phyloP scores from a whole-genome alignment of 805 yeast species.

The Yamadazyma akitaensis region DNA sequence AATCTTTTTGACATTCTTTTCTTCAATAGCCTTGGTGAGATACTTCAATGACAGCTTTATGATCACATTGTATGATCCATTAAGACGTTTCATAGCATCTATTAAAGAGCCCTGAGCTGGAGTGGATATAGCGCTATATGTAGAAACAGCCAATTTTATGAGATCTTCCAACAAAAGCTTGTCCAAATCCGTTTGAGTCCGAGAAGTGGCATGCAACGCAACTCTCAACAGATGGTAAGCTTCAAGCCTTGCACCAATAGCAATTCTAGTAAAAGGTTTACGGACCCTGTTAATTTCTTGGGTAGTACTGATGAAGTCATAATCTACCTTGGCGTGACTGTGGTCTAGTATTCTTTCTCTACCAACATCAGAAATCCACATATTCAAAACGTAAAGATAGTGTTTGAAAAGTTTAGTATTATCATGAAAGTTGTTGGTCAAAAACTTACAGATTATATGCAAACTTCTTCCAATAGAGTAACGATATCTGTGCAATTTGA shows the following conservation, averaged over 20 bases:
- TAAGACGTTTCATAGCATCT: conserved; percentile 65
- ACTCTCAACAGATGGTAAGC: conserved; percentile 74
- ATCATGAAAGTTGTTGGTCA: conserved; percentile 52
- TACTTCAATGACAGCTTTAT: conserved; percentile 47
- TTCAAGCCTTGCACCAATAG: conserved; percentile 71
- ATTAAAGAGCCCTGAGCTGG: conserved; percentile 68
- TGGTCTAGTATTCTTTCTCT: conserved; percentile 59
- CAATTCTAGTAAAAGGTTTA: conserved; percentile 73
- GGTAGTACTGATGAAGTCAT: conserved; percentile 52
- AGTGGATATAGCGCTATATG: conserved; percentile 64
- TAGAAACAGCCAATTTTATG: conserved; percentile 59
- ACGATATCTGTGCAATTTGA: conserved; percentile 57
- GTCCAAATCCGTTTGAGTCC: conserved; percentile 68
- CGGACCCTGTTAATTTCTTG: conserved; percentile 62
- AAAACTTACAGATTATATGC: conserved; percentile 51
- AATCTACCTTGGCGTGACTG: conserved; percentile 54
- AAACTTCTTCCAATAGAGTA: conserved; percentile 58
- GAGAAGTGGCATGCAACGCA: conserved; percentile 64
- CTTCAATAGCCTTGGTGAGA: conserved; percentile 47
- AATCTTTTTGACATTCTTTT: conserved; percentile 49
- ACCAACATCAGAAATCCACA: conserved; percentile 82
- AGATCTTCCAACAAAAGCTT: conserved; percentile 61
- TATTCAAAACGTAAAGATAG: conserved; percentile 59
- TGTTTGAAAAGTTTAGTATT: conserved; percentile 62
- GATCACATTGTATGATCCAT: conserved; percentile 60